These are phyloP conservation scores for Ajuga chamaepitys DNA, from an alignment of 257 asterid genomes.

Conservation along the genomic window DNA sequence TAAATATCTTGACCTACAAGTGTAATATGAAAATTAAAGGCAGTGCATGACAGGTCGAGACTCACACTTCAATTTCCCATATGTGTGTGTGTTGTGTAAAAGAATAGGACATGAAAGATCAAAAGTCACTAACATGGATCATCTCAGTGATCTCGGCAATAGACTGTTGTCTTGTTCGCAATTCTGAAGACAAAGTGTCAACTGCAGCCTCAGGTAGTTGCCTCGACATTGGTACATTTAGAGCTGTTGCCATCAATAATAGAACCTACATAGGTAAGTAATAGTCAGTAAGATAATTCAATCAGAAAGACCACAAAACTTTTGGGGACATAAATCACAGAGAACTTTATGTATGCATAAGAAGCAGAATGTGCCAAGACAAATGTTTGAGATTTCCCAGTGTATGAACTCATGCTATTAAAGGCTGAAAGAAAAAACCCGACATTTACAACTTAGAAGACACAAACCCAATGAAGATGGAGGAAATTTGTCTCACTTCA, in stretches of 20 bases:
- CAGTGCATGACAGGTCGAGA: not conserved
- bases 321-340: not conserved
- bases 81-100: not conserved
- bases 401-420: no score
- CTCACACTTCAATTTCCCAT: not conserved
- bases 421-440: not conserved
- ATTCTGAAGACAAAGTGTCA: conserved; percentile 40
- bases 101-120: not conserved
- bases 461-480: not conserved
- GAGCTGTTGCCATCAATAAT: conserved; percentile 95
- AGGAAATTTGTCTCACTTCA: not conserved
- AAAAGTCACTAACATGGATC: conserved; percentile 72
- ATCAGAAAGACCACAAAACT: not conserved
- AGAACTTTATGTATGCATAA: not conserved
- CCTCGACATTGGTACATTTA: conserved; percentile 47
- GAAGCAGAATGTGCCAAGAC: not conserved
- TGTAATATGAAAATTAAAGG: not conserved
- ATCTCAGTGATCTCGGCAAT: conserved; percentile 96
- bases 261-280: conserved; percentile 60
- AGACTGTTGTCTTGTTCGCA: conserved; percentile 81
- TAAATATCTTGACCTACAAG: not conserved
- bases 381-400: not conserved
- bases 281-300: not conserved
- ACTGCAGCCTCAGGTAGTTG: conserved; percentile 36
- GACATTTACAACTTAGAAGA: not conserved